phyloP scores from a whole-genome alignment of 441 rosid genomes.

The Corymbia calophylla region DNA sequence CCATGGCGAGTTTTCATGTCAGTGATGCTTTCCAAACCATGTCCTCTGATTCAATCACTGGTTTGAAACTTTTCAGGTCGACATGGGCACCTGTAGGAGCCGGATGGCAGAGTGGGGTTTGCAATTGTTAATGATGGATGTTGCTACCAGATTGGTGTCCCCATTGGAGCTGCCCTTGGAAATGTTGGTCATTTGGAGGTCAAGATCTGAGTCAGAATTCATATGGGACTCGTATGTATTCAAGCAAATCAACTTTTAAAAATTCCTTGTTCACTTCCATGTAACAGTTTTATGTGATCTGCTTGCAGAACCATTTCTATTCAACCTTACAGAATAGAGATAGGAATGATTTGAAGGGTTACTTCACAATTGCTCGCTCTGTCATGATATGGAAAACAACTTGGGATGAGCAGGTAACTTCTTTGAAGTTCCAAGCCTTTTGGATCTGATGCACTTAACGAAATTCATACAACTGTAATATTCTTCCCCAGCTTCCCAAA shows the following conservation, averaged over 20 bases:
- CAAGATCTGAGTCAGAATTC: neutral
- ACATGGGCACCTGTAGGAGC: constrained; percentile 17
- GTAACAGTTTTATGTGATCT: neutral
- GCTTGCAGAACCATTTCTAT: neutral
- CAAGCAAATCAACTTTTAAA: neutral
- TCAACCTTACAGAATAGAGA: neutral
- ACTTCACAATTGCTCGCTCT: neutral
- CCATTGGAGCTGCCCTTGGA: constrained; percentile 26
- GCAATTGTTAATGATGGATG: constrained; percentile 31
- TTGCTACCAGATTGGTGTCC: constrained; percentile 33
- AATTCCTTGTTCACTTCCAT: neutral
- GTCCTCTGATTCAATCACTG: neutral
- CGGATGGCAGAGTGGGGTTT: constrained; percentile 27
- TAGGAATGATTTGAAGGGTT: neutral
- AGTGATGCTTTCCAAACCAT: neutral
- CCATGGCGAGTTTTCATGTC: neutral
- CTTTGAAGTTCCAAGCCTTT: accelerated
- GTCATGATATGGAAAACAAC: neutral
- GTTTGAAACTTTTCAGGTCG: neutral
- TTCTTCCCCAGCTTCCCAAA: neutral
- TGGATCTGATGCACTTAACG: neutral
- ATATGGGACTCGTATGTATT: neutral
- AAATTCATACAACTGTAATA: neutral
- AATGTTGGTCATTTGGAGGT: constrained; percentile 26
- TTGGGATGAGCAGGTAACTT: neutral